Percentiles rank a stretch among this genome's conserved stretches.
Evolutionary conservation across 1,139 yeast genomes (phyloP).

Genomic region (Pneumocystis jirovecii): DNA sequence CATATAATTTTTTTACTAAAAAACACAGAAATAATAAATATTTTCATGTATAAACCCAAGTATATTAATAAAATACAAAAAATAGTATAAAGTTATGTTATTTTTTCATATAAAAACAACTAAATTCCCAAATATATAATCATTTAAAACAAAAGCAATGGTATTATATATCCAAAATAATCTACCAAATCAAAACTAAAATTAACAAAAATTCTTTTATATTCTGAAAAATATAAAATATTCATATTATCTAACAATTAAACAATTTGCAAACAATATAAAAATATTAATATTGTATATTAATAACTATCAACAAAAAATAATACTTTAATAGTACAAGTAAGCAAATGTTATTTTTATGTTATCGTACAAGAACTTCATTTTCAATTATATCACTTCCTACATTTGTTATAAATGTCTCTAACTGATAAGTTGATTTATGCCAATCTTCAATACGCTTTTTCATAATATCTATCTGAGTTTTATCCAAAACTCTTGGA

Average conservation of each 20-base stretch:
- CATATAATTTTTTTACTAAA: too few relatives aligned
- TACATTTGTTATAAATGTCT: constrained; percentile 39
- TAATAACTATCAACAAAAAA: not conserved
- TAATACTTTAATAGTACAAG: too few relatives aligned
- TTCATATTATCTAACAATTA: not conserved
- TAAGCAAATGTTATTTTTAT: not conserved
- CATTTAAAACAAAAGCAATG: too few relatives aligned
- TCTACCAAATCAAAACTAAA: not conserved
- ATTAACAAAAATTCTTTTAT: not conserved
- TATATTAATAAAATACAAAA: too few relatives aligned
- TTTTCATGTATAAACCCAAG: too few relatives aligned
- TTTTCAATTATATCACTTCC: constrained; percentile 47
- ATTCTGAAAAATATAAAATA: not conserved
- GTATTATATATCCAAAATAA: too few relatives aligned
- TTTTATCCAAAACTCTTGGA: constrained; percentile 75
- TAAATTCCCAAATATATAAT: too few relatives aligned
- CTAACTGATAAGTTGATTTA: constrained; percentile 50
- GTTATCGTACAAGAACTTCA: constrained; percentile 9
- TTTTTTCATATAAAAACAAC: too few relatives aligned
- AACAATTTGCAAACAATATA: not conserved
- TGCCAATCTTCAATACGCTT: constrained; percentile 68
- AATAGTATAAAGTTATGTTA: too few relatives aligned
- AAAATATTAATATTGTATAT: not conserved
- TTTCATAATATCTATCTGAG: constrained; percentile 65
- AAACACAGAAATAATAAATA: too few relatives aligned